Evolutionary conservation across 2,329 filamentous ascomycete genomes (phyloP).

Genomic region (Venturia effusa): DNA sequence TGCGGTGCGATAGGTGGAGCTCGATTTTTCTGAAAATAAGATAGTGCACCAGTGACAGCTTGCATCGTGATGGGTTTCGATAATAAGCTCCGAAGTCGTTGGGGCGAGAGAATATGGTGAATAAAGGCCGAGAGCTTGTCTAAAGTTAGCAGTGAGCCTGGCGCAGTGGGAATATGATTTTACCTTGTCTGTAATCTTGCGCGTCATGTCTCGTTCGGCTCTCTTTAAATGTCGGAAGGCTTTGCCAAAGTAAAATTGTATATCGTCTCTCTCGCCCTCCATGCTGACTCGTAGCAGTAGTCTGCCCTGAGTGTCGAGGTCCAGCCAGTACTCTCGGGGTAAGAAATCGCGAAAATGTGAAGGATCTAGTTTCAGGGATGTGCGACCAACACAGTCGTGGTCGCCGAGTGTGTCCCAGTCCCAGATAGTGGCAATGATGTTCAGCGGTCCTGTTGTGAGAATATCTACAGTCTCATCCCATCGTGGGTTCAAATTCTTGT

Average conservation of each 20-base stretch:
- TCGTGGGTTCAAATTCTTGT: conserved; percentile 79
- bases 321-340: conserved; percentile 93
- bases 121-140: conserved; percentile 80
- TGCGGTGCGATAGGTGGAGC: conserved; percentile 36
- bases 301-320: conserved; percentile 88
- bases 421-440: conserved; percentile 95
- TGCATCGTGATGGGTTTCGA: conserved; percentile 63
- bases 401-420: conserved; percentile 96
- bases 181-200: conserved; percentile 96
- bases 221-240: conserved; percentile 91
- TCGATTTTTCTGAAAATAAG: conserved; percentile 45
- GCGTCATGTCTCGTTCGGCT: conserved; percentile 94
- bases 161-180: not conserved
- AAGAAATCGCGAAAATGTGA: conserved; percentile 92
- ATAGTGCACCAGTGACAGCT: conserved; percentile 61
- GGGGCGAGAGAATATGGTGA: conserved; percentile 72
- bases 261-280: conserved; percentile 97
- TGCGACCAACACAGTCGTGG: conserved; percentile 92
- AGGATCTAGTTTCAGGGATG: conserved; percentile 97
- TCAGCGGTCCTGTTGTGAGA: conserved; percentile 79
- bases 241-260: conserved; percentile 97
- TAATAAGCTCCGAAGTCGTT: conserved; percentile 65
- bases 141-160: conserved; percentile 13
- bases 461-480: conserved; percentile 98
- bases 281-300: conserved; percentile 87